Evolutionary conservation across 371 early-diverging fungal genomes (phyloP).

Genomic region (Rhizopus sp.): DNA sequence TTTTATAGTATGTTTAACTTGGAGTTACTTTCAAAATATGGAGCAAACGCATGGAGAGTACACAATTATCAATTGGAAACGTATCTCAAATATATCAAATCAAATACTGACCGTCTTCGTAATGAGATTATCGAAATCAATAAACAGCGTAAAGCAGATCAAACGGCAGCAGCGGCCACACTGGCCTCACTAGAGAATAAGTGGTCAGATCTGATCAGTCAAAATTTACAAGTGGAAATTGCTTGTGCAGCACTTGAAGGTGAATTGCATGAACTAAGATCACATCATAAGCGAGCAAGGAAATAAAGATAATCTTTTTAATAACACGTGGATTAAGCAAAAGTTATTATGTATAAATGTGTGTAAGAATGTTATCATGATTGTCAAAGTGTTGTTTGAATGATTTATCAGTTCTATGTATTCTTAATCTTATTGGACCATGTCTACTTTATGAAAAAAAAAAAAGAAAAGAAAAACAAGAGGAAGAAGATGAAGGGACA

Average conservation of each 20-base stretch:
- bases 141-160: conserved; percentile 70
- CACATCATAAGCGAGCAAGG: conserved; percentile 4
- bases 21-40: conserved; percentile 81
- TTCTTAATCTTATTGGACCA: no score
- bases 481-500: background rate
- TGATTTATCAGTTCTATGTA: no score
- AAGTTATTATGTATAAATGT: no score
- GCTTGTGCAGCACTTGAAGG: conserved; percentile 56
- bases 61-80: conserved; percentile 81
- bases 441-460: background rate
- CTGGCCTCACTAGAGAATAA: conserved; percentile 58
- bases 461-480: no score
- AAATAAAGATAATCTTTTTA: conserved; percentile 20
- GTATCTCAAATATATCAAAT: conserved; percentile 43
- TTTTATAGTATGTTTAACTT: conserved; percentile 65
- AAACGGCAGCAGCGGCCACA: conserved; percentile 59
- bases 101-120: conserved; percentile 50
- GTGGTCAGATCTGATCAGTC: conserved; percentile 64
- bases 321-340: background rate
- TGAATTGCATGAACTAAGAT: conserved; percentile 51
- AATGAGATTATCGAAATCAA: conserved; percentile 63
- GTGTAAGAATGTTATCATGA: no score
- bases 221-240: conserved; percentile 62
- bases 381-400: no score
- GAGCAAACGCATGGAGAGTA: conserved; percentile 83